Evolutionary conservation across 345 rosid species (phyloP), one percentile per base, ranked within the genome.

Genomic region (Rhizophora mangle): DNA sequence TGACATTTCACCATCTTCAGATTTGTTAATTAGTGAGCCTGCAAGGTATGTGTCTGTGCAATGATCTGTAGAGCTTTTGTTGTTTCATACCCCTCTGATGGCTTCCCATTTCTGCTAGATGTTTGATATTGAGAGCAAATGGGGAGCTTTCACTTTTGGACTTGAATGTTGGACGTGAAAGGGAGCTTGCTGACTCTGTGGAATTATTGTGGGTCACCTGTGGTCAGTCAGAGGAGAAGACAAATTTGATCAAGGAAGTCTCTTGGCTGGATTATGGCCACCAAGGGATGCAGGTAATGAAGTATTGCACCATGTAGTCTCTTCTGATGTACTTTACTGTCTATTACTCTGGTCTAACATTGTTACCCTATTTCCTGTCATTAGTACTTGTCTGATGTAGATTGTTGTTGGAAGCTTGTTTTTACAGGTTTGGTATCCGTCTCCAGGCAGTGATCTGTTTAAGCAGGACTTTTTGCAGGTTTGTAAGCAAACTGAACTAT

Each of bases 401-500:
- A 68, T 81, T 74, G 79, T 74, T 54, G 71, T 77, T 78, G 88
- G 78, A 81, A 84, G 84, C 64, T 78, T 73, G 67, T 68, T 71
- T 66, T 85, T 85, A 75, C 96, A 95, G 99, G 99, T 95, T 74
- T 95, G 99, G 97, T 95, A 95, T 84, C 99, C 97, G 60, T 92
- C 91, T 77, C 79, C 83, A 22, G 99, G 96, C 74, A 92, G 69
- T 69, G 88, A 90, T 73, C 88, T 96, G 46, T 92, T 86, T 78
- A 87, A 82, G 80, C 97, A 89, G 88, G 99, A 95, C 61, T 92
- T 95, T 81, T 82, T 92, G 89, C 99, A 95, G 91, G 99, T 91
- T 82, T 77, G 74, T 37, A 62, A 5, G 31, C 31, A 30, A 30
- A 18, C 24, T 71, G 32, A 26, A 26, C 52, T 5, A 27, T 68